phyloP scores from a whole-genome alignment of 176 grass and related monocot genomes.

The Cenchrus purpureus region DNA sequence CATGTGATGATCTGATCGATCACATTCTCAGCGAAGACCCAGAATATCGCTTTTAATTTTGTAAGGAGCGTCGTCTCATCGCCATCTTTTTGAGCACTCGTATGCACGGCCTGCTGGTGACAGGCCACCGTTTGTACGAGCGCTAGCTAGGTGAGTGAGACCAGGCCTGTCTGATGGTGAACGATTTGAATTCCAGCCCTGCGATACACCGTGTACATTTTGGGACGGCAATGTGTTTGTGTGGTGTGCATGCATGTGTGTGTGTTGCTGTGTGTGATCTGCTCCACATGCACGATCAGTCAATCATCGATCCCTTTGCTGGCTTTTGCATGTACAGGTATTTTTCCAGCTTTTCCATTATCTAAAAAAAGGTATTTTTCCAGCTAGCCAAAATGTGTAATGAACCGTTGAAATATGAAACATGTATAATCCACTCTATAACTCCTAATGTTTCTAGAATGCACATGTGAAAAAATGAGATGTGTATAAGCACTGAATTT shows the following conservation, averaged over 20 bases:
- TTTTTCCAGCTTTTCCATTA: no score
- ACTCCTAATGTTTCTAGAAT: neutral
- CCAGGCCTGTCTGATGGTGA: conserved; percentile 35
- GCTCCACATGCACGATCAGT: neutral
- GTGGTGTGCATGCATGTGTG: neutral
- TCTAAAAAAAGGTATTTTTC: no score
- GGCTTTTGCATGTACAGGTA: neutral
- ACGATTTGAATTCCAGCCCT: conserved; percentile 28
- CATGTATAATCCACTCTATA: neutral
- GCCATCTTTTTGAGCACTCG: neutral
- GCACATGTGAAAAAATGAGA: neutral
- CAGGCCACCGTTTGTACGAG: conserved; percentile 23
- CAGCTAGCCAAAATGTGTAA: neutral
- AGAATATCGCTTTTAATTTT: neutral
- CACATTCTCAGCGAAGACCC: neutral
- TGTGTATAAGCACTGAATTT: neutral
- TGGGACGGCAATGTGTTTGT: conserved; percentile 14
- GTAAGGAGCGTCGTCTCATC: neutral
- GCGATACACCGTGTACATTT: neutral
- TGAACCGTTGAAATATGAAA: neutral
- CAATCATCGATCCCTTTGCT: neutral
- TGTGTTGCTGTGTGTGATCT: neutral
- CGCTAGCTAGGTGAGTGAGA: neutral
- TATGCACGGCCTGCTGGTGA: conserved; percentile 32
- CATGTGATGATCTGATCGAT: conserved; percentile 3